Conservation (phyloP, 345 rosid species). For the Murraya koenigii region DNA sequence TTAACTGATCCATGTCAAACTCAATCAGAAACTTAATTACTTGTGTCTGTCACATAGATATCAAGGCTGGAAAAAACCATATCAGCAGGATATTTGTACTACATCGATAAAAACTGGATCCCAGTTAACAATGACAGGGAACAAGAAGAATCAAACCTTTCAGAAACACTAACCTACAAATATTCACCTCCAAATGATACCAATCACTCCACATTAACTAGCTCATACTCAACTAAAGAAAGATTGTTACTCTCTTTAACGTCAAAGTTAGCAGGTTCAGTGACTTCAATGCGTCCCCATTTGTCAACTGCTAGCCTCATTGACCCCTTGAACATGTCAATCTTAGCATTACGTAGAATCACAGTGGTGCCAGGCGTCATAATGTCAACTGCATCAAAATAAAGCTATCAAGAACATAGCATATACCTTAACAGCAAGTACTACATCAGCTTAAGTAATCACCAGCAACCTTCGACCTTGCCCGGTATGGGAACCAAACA, state of each 20-base stretch:
- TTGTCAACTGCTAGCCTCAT: conserved; percentile 98
- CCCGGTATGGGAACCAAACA: no score
- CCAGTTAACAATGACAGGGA: conserved; percentile 8
- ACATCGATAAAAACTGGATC: conserved; percentile 17
- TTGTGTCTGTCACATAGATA: conserved; percentile 2
- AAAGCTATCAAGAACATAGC: neutral
- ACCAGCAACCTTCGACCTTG: no score
- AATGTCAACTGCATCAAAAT: conserved; percentile 55
- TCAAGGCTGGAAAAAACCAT: conserved; percentile 6
- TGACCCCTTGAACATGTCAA: conserved; percentile 95
- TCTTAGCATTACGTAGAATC: conserved; percentile 84
- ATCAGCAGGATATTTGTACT: conserved; percentile 9
- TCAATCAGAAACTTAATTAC: conserved; percentile 1
- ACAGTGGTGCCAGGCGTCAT: conserved; percentile 67
- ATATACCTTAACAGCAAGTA: neutral
- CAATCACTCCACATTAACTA: conserved; percentile 66
- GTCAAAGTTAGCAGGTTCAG: conserved; percentile 60
- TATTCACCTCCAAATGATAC: conserved; percentile 31
- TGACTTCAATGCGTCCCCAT: conserved; percentile 87
- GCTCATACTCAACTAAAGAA: conserved; percentile 83
- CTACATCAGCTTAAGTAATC: no score
- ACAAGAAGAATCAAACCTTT: conserved; percentile 27
- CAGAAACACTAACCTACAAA: conserved; percentile 1
- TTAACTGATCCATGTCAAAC: neutral
- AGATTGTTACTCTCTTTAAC: conserved; percentile 80